These are phyloP conservation scores for Alloascoidea hylecoeti DNA, from an alignment of 805 yeast species.

Conservation along the genomic window DNA sequence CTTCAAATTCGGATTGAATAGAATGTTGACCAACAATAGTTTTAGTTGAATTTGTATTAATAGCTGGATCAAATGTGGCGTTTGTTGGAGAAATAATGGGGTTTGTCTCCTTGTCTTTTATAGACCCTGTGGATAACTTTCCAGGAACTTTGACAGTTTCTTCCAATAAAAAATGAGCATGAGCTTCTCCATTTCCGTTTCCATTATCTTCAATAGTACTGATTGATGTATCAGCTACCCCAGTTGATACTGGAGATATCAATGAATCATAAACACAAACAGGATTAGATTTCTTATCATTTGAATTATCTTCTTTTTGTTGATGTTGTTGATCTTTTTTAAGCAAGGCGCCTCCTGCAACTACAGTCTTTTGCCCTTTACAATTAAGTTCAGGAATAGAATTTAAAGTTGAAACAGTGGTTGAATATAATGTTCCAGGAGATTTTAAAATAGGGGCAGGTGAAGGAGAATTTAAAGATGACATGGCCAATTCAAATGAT, in stretches of 20 bases:
- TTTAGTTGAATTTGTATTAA: neutral
- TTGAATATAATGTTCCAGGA: neutral
- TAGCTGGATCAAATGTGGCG: no score
- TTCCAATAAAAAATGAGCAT: neutral
- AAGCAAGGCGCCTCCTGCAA: no score
- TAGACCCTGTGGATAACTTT: neutral
- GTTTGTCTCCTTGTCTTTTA: neutral
- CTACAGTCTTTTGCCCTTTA: no score
- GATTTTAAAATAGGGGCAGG: neutral
- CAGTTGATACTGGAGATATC: no score
- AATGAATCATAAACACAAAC: no score
- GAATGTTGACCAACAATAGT: no score
- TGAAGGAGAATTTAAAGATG: neutral
- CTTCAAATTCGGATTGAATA: conserved; percentile 48
- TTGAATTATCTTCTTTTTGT: neutral
- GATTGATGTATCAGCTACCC: no score
- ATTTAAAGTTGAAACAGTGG: neutral
- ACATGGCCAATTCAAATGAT: neutral
- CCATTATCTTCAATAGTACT: no score
- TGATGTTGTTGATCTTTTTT: neutral
- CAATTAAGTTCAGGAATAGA: neutral
- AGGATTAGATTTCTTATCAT: neutral
- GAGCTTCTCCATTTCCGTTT: neutral
- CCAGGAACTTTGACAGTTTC: neutral
- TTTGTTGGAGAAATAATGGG: no score